A percentile compares a stretch with the other conserved stretches of the same genome.
phyloP scores from a whole-genome alignment of 805 yeast genomes.

The Ogataea minuta region DNA sequence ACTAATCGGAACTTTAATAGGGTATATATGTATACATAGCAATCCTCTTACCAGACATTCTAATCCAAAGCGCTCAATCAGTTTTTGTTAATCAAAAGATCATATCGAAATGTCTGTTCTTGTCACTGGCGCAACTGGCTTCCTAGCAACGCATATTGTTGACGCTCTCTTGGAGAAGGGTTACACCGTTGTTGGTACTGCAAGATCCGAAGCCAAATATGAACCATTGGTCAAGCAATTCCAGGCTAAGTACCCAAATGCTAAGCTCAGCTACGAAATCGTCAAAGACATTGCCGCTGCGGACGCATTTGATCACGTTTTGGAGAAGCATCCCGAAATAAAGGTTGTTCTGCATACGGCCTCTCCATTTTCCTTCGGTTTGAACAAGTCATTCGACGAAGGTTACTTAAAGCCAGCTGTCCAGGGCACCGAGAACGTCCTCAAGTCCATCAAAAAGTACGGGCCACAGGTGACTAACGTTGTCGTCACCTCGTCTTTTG shows the following conservation, averaged over 20 bases:
- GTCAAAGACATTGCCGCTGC: conserved; percentile 34
- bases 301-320: conserved; percentile 48
- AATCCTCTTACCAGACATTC: too few species aligned
- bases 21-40: too few species aligned
- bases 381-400: conserved; percentile 41
- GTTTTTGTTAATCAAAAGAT: too few species aligned
- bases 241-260: conserved; percentile 24
- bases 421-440: conserved; percentile 48
- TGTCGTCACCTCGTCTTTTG: conserved; percentile 53
- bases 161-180: conserved; percentile 38
- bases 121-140: conserved; percentile 55
- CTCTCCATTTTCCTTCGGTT: conserved; percentile 41
- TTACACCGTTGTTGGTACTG: conserved; percentile 52
- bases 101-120: conserved; percentile 31
- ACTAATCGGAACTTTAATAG: too few species aligned
- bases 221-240: conserved; percentile 35
- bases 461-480: conserved; percentile 46
- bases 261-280: conserved; percentile 31
- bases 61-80: too few species aligned
- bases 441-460: conserved; percentile 40
- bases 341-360: conserved; percentile 48
- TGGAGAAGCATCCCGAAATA: conserved; percentile 40
- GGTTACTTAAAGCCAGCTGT: conserved; percentile 55
- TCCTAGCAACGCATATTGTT: conserved; percentile 49
- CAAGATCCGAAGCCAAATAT: conserved; percentile 44